Percentiles rank a stretch among this genome's conserved stretches.
Evolutionary conservation across 805 yeast genomes (phyloP).

Genomic region (Saturnispora quitensis): DNA sequence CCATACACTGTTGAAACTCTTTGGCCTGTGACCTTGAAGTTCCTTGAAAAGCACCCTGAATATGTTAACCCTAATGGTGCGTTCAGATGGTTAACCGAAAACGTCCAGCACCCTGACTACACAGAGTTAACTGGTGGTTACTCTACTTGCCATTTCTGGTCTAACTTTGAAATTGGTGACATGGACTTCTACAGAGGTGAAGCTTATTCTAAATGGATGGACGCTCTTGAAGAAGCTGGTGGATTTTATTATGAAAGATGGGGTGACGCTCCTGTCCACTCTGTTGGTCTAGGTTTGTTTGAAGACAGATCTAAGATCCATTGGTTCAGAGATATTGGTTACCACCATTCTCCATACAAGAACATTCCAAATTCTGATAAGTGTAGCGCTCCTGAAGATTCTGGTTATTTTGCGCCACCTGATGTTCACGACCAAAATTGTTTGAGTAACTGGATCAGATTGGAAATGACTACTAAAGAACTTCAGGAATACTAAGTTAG

Average conservation of each 20-base stretch:
- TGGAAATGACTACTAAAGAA: constrained; percentile 29
- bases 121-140: constrained; percentile 33
- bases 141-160: constrained; percentile 78
- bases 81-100: constrained; percentile 45
- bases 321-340: constrained; percentile 84
- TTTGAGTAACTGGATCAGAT: constrained; percentile 29
- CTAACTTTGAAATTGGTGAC: constrained; percentile 77
- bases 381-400: constrained; percentile 32
- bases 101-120: constrained; percentile 41
- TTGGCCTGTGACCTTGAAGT: constrained; percentile 64
- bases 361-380: constrained; percentile 66
- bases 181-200: constrained; percentile 72
- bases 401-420: constrained; percentile 28
- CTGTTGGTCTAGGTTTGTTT: constrained; percentile 63
- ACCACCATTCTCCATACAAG: constrained; percentile 62
- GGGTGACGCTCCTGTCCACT: constrained; percentile 92
- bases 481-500: constrained; percentile 22
- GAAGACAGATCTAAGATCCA: constrained; percentile 65
- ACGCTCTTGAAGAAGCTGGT: constrained; percentile 59
- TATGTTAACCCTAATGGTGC: constrained; percentile 51
- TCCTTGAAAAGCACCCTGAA: constrained; percentile 49
- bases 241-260: constrained; percentile 86
- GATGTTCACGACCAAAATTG: constrained; percentile 29
- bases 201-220: constrained; percentile 59
- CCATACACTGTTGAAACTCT: constrained; percentile 55